Conservation (phyloP, 2,329 filamentous ascomycete species). For the Fusarium sp. region DNA sequence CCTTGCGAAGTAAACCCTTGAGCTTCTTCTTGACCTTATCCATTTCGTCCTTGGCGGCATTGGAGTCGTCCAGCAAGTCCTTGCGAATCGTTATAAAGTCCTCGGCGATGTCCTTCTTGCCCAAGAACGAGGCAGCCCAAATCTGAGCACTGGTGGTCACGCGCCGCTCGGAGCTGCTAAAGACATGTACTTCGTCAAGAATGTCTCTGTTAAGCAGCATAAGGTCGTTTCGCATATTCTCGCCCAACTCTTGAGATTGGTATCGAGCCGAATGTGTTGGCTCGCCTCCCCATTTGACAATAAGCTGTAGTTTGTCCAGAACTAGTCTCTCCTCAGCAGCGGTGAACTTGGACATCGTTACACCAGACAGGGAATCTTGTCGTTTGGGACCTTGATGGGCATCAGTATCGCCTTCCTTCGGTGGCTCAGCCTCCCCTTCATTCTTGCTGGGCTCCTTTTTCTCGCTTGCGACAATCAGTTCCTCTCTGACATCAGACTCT, state of each 20-base stretch:
- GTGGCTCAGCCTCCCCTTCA: conserved; percentile 38
- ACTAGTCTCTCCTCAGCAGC: conserved; percentile 93
- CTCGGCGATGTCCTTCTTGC: conserved; percentile 83
- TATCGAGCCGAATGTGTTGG: conserved; percentile 97
- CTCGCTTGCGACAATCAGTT: conserved; percentile 49
- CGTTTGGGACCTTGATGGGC: conserved; percentile 61
- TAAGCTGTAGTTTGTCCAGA: conserved; percentile 94
- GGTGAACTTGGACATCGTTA: conserved; percentile 93
- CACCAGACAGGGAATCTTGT: conserved; percentile 86
- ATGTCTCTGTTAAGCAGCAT: conserved; percentile 92
- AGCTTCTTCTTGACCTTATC: conserved; percentile 99
- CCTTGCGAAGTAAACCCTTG: conserved; percentile 89
- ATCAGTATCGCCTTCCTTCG: conserved; percentile 34
- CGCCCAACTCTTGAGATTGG: conserved; percentile 92
- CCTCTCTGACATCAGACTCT: conserved; percentile 57
- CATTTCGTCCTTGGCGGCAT: conserved; percentile 98
- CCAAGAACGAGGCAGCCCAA: conserved; percentile 89
- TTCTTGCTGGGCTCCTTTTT: conserved; percentile 40
- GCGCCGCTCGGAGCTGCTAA: conserved; percentile 93
- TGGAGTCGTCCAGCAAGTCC: conserved; percentile 94
- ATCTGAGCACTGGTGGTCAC: conserved; percentile 98
- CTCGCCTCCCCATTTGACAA: conserved; percentile 99
- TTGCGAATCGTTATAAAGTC: conserved; percentile 93
- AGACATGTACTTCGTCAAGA: conserved; percentile 91
- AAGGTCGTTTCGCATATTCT: conserved; percentile 95